Evolutionary conservation across 225 moss, liverwort and hornwort species (phyloP), one percentile per base, ranked within the genome.

Genomic region (Lunularia cruciata): DNA sequence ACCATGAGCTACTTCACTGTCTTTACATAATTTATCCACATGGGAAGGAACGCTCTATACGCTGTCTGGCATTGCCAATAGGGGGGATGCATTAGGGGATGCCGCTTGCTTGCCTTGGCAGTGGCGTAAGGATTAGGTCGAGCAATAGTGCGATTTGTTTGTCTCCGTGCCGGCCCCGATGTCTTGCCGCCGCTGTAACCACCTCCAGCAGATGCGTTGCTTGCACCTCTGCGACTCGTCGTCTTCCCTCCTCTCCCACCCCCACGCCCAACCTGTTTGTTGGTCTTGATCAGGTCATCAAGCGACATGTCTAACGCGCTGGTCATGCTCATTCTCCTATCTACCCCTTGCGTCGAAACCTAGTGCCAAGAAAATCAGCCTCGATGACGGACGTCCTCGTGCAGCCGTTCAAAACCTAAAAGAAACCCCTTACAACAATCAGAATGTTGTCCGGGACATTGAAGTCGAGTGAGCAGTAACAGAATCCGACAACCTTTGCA

Each of bases 281-380:
- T 98, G 75, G 78, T 93, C 86, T 93, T 98, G 88, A 98, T 98
- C 86, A 98, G 77, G 75, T 93, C 98, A 75, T 98, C 98, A 70
- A 98, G 82, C 52, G 93, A 93, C 98, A 98, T 98, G 72, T 98
- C 93, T 75, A 98, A 70, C 33, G 98, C 90, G 78, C 93, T 91
- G 70, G 93, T 87, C 98, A 98, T 98, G 43, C 82, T 67, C 49
- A 70, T 60, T 34, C 47, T 45, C 51, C 65, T 47, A 68, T 45
- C 73, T 70, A 77, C 34, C 61, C 47, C 57, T 62, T 69, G 57
- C 69, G 13, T 4, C 60, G 48, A 57, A 57, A 46, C 59, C 78
- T 68, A 73, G 60, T 60, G 60, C 40, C 60, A 47, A 37, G 52
- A 60, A 60, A 57, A 60, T 20, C 54, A 63, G 23, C 31, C 60